Conservation (phyloP, 2,329 filamentous ascomycete genomes). For the Colletotrichum karsti region DNA sequence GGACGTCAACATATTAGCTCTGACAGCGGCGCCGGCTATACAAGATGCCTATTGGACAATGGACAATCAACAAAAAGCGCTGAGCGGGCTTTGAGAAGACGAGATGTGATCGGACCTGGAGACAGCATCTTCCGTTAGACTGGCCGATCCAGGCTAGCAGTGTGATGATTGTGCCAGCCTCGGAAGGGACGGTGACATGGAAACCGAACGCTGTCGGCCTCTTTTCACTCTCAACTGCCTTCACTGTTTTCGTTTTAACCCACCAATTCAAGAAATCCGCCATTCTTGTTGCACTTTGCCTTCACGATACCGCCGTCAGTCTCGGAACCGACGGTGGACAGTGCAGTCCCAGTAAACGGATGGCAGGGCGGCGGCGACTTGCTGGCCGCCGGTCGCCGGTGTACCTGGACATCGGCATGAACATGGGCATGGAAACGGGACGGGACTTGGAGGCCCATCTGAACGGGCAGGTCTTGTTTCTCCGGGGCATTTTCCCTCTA, state of each 20-base stretch:
- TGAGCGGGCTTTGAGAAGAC: neutral
- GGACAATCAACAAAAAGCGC: neutral
- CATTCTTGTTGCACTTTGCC: no score
- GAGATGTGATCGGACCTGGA: conserved; percentile 13
- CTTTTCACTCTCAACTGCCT: neutral
- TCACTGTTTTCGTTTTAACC: no score
- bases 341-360: neutral
- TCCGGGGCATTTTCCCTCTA: neutral
- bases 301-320: neutral
- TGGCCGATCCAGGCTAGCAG: conserved; percentile 6
- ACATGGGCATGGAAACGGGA: neutral
- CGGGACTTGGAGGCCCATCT: neutral
- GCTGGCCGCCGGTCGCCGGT: neutral
- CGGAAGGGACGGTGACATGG: conserved; percentile 16
- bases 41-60: conserved; percentile 1
- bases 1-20: neutral
- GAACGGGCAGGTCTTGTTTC: neutral
- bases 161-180: neutral
- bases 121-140: neutral
- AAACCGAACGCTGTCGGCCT: conserved; percentile 7
- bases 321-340: neutral
- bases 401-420: neutral
- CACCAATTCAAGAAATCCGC: no score
- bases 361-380: neutral
- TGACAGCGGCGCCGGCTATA: neutral